phyloP scores from a whole-genome alignment of 2,329 filamentous ascomycete species.

The Ustulina deusta region DNA sequence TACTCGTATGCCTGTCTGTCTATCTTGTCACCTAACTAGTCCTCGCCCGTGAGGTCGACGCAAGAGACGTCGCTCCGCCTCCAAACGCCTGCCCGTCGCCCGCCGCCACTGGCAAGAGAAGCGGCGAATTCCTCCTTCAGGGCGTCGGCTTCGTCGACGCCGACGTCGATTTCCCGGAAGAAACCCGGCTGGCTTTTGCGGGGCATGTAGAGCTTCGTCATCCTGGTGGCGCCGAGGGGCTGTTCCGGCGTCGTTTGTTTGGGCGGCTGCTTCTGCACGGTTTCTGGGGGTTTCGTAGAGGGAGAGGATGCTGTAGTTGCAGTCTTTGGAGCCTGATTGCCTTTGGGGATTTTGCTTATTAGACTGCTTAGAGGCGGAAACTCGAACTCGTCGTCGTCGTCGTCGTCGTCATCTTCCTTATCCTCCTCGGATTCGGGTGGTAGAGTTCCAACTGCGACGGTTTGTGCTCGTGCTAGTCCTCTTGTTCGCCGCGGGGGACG shows the following conservation, averaged over 20 bases:
- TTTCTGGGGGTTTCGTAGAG: not conserved
- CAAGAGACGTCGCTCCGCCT: constrained; percentile 49
- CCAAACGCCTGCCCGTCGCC: constrained; percentile 41
- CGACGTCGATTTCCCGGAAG: constrained; percentile 53
- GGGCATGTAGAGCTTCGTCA: constrained; percentile 57
- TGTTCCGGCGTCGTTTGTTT: constrained; percentile 39
- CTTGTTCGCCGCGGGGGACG: constrained; percentile 18
- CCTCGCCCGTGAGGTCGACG: constrained; percentile 50
- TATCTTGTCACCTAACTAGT: constrained; percentile 30
- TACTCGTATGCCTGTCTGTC: not conserved
- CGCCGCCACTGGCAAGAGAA: not conserved
- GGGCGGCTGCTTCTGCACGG: constrained; percentile 21
- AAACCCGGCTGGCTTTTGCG: constrained; percentile 55
- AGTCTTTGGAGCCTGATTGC: constrained; percentile 6
- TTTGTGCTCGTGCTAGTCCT: constrained; percentile 42
- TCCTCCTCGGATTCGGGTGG: constrained; percentile 42
- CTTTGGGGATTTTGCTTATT: constrained; percentile 17
- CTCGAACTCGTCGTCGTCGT: constrained; percentile 40
- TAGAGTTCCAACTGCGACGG: constrained; percentile 38
- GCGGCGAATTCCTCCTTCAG: constrained; percentile 26
- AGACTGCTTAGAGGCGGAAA: constrained; percentile 46
- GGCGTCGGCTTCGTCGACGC: constrained; percentile 47
- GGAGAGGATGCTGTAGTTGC: not conserved
- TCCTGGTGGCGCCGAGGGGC: constrained; percentile 35
- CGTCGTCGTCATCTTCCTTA: constrained; percentile 6